phyloP scores from a whole-genome alignment of 805 yeast species.

The Candida maris region DNA sequence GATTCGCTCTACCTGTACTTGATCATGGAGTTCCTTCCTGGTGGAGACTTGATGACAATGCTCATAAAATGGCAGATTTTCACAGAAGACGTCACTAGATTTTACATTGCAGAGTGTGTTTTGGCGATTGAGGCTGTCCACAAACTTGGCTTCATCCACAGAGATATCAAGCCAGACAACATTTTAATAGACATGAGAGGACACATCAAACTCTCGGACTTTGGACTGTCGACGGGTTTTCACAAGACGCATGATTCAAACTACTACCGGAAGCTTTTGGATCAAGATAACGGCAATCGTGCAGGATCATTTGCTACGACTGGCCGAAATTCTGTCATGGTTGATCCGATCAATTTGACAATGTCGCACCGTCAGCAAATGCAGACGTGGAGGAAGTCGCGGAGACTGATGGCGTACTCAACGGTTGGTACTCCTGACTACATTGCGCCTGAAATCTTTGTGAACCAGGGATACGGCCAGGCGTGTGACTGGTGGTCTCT shows the following conservation, averaged over 20 bases:
- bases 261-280: conserved; percentile 78
- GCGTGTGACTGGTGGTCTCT: conserved; percentile 98
- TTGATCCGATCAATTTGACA: conserved; percentile 91
- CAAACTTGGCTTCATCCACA: conserved; percentile 88
- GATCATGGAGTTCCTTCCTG: conserved; percentile 80
- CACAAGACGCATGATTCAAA: conserved; percentile 89
- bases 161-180: conserved; percentile 98
- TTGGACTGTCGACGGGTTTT: conserved; percentile 85
- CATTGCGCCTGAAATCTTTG: conserved; percentile 91
- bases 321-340: conserved; percentile 72
- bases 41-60: conserved; percentile 93
- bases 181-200: conserved; percentile 63
- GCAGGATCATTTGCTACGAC: conserved; percentile 29
- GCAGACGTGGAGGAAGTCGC: conserved; percentile 92
- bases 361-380: conserved; percentile 93
- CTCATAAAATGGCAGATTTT: conserved; percentile 90
- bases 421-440: conserved; percentile 97
- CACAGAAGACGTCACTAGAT: conserved; percentile 88
- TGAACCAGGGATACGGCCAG: conserved; percentile 92
- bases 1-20: conserved; percentile 70
- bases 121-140: conserved; percentile 93
- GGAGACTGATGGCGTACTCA: conserved; percentile 91
- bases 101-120: conserved; percentile 95
- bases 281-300: conserved; percentile 45
- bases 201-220: conserved; percentile 65